Evolutionary conservation across 2,329 filamentous ascomycete species (phyloP).

Genomic region (Calonectria honghensis): DNA sequence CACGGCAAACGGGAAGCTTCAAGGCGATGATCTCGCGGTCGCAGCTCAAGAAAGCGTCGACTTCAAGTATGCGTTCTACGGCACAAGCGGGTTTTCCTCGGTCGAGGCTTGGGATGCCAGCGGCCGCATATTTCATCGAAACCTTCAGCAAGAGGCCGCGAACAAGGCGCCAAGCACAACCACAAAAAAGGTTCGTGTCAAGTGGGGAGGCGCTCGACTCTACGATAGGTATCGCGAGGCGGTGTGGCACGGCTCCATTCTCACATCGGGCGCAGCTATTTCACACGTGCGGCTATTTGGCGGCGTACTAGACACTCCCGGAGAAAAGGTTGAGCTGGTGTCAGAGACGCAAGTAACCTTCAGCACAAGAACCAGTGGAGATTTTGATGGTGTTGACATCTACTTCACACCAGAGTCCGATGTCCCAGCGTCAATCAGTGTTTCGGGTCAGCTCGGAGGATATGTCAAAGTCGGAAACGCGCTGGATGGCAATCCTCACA

Average conservation of each 20-base stretch:
- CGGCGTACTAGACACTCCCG: slow-evolving; percentile 49
- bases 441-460: slow-evolving; percentile 53
- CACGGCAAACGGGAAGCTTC: slow-evolving; percentile 45
- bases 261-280: slow-evolving; percentile 46
- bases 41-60: slow-evolving; percentile 39
- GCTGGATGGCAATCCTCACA: slow-evolving; percentile 54
- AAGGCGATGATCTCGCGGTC: slow-evolving; percentile 54
- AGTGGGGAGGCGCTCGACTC: slow-evolving; percentile 58
- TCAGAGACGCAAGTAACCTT: slow-evolving; percentile 48
- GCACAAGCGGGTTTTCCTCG: slow-evolving; percentile 52
- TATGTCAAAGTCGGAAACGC: slow-evolving; percentile 58
- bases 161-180: not conserved
- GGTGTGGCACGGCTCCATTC: slow-evolving; percentile 57
- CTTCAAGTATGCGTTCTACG: slow-evolving; percentile 54
- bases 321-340: slow-evolving; percentile 43
- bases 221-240: slow-evolving; percentile 60
- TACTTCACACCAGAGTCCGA: slow-evolving; percentile 36
- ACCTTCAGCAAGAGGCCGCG: slow-evolving; percentile 50
- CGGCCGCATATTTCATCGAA: slow-evolving; percentile 51
- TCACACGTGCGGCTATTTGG: slow-evolving; percentile 51
- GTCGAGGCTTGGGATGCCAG: slow-evolving; percentile 57
- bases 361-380: slow-evolving; percentile 55
- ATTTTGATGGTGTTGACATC: slow-evolving; percentile 57
- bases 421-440: slow-evolving; percentile 39
- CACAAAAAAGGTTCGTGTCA: slow-evolving; percentile 50